Percentiles rank a stretch among this genome's conserved stretches.
These are phyloP conservation scores for Xylaria nigripes DNA, from an alignment of 495 filamentous ascomycete genomes.

Conservation along the genomic window DNA sequence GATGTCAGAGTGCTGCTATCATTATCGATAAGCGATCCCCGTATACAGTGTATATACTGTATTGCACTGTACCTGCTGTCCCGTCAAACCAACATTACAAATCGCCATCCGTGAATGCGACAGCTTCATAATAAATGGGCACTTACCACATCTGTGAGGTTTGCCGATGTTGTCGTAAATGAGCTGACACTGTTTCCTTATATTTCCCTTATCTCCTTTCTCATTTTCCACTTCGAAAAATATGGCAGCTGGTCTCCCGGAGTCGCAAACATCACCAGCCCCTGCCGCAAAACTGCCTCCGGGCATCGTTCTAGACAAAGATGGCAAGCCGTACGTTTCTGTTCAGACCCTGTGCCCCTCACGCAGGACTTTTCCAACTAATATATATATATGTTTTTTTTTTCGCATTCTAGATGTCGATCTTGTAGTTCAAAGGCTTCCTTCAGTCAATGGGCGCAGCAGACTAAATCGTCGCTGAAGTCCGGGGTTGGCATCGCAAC, in stretches of 20 bases:
- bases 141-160: conserved; percentile 2
- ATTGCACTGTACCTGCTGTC: conserved; percentile 8
- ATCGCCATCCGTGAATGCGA: conserved; percentile 20
- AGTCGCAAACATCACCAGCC: conserved; percentile 13
- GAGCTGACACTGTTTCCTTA: conserved; percentile 10
- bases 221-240: background rate
- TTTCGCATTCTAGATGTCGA: conserved; percentile 59
- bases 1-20: conserved; percentile 8
- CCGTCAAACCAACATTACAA: conserved; percentile 17
- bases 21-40: conserved; percentile 29
- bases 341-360: background rate
- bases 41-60: conserved; percentile 4
- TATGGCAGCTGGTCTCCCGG: conserved; percentile 31
- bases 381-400: background rate
- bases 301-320: conserved; percentile 78
- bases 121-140: conserved; percentile 11
- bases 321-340: conserved; percentile 77
- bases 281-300: conserved; percentile 50
- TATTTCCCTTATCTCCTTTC: background rate
- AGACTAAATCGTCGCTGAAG: conserved; percentile 58
- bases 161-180: conserved; percentile 17
- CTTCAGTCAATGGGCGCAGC: conserved; percentile 50
- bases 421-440: conserved; percentile 69
- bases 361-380: background rate
- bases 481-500: conserved; percentile 20